phyloP scores from a whole-genome alignment of 2,329 filamentous ascomycete species.

The Alternaria viburni region DNA sequence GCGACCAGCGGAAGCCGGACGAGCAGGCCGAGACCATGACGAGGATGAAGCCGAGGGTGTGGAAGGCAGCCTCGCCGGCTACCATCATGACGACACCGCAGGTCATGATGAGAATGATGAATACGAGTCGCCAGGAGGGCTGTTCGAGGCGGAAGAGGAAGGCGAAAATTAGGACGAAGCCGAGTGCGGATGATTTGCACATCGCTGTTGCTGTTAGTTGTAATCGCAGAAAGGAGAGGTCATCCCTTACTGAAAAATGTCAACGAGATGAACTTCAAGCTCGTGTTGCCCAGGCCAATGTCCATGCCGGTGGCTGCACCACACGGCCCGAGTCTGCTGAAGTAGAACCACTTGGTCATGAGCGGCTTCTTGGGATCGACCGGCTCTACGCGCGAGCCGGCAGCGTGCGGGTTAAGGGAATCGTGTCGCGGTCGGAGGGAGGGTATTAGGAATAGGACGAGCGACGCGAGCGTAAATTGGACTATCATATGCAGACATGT shows the following conservation, averaged over 20 bases:
- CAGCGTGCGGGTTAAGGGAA: constrained; percentile 43
- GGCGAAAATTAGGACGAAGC: constrained; percentile 93
- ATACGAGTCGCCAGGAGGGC: constrained; percentile 82
- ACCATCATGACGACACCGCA: constrained; percentile 97
- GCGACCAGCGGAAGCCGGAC: constrained; percentile 94
- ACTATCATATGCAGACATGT: constrained; percentile 94
- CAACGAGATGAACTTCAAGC: constrained; percentile 91
- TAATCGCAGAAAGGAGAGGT: neutral
- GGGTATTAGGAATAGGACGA: constrained; percentile 83
- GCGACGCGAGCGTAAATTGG: constrained; percentile 79
- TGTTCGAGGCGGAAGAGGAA: constrained; percentile 91
- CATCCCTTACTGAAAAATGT: constrained; percentile 80
- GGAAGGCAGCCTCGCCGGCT: constrained; percentile 89
- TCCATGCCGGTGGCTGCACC: constrained; percentile 92
- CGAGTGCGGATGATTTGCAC: constrained; percentile 97
- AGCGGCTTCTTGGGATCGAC: constrained; percentile 60
- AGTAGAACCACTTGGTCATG: constrained; percentile 89
- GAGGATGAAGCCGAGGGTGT: constrained; percentile 83
- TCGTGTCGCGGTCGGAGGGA: constrained; percentile 73
- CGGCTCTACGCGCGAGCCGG: constrained; percentile 37
- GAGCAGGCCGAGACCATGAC: constrained; percentile 95
- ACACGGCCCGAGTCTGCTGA: constrained; percentile 89
- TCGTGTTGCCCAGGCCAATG: constrained; percentile 95
- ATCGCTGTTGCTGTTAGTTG: constrained; percentile 63
- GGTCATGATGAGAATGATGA: constrained; percentile 92